Conservation (phyloP, 176 grass and related monocot genomes). For the Puya raimondii region DNA sequence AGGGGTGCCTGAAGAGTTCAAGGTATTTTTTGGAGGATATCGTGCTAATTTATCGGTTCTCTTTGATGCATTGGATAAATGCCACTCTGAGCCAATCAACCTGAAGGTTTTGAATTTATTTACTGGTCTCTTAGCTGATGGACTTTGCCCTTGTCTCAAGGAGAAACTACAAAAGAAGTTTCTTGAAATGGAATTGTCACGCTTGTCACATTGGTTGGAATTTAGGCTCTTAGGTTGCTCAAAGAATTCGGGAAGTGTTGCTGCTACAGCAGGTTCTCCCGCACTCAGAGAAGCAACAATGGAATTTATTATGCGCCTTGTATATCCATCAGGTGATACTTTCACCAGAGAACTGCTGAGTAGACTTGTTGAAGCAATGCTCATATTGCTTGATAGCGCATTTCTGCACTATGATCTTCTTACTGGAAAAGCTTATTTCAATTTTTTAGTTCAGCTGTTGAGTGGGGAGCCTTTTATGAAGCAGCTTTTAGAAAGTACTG, state of each 20-base stretch:
- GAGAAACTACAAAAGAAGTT: constrained; percentile 69
- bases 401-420: constrained; percentile 67
- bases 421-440: constrained; percentile 69
- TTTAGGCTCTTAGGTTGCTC: constrained; percentile 42
- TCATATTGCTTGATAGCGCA: constrained; percentile 70
- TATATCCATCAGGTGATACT: constrained; percentile 47
- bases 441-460: constrained; percentile 60
- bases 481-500: constrained; percentile 60
- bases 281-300: constrained; percentile 50
- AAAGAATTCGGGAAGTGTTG: constrained; percentile 22
- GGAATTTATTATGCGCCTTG: constrained; percentile 62
- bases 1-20: constrained; percentile 37
- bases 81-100: constrained; percentile 63
- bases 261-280: constrained; percentile 28
- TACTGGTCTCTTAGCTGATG: constrained; percentile 53
- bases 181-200: constrained; percentile 57
- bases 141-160: constrained; percentile 51
- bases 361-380: constrained; percentile 63
- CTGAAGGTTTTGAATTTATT: constrained; percentile 78
- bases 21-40: constrained; percentile 37
- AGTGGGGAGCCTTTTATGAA: constrained; percentile 58
- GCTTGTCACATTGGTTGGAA: constrained; percentile 66
- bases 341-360: constrained; percentile 53
- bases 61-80: constrained; percentile 66
- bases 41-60: constrained; percentile 57